Percentiles rank a stretch among this genome's conserved stretches.
Conservation (phyloP, 1,139 yeast genomes). For the Hanseniaspora gamundiae region DNA sequence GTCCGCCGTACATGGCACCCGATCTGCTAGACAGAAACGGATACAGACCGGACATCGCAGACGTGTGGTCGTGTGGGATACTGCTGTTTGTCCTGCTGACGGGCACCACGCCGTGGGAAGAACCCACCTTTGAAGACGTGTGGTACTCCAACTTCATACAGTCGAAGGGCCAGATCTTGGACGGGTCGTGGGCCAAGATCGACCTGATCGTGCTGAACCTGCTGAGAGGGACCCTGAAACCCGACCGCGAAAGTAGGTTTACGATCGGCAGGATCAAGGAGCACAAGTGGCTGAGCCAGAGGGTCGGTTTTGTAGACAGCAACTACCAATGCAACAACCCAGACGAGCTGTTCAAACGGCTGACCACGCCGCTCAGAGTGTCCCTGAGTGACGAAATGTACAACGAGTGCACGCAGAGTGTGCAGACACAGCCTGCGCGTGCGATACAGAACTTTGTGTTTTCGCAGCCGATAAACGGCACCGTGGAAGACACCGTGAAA, state of each 20-base stretch:
- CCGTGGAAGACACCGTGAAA: background rate
- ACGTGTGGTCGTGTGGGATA: slow-evolving; percentile 56
- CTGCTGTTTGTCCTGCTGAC: slow-evolving; percentile 45
- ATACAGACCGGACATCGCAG: slow-evolving; percentile 42
- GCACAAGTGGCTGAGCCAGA: slow-evolving; percentile 40
- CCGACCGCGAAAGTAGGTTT: slow-evolving; percentile 33
- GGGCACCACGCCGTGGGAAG: slow-evolving; percentile 60
- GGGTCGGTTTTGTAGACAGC: slow-evolving; percentile 30
- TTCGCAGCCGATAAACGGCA: slow-evolving; percentile 2
- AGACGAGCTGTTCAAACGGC: slow-evolving; percentile 29
- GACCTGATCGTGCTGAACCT: slow-evolving; percentile 37
- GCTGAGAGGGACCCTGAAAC: slow-evolving; percentile 38
- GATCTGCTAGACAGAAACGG: slow-evolving; percentile 37
- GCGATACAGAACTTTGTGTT: background rate
- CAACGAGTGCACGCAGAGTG: slow-evolving; percentile 20
- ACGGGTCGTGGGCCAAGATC: slow-evolving; percentile 41
- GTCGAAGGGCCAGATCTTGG: slow-evolving; percentile 33
- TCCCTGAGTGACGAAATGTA: slow-evolving; percentile 34
- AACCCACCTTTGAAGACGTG: slow-evolving; percentile 37
- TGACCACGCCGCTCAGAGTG: slow-evolving; percentile 36
- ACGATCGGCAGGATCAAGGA: slow-evolving; percentile 29
- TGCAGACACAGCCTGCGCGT: slow-evolving; percentile 2
- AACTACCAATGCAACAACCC: slow-evolving; percentile 42
- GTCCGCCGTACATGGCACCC: slow-evolving; percentile 66
- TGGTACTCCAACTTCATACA: slow-evolving; percentile 33